A percentile compares a stretch with the other conserved stretches of the same genome.
Evolutionary conservation across 2,329 filamentous ascomycete genomes (phyloP).

Genomic region (Fusarium goolgardi): DNA sequence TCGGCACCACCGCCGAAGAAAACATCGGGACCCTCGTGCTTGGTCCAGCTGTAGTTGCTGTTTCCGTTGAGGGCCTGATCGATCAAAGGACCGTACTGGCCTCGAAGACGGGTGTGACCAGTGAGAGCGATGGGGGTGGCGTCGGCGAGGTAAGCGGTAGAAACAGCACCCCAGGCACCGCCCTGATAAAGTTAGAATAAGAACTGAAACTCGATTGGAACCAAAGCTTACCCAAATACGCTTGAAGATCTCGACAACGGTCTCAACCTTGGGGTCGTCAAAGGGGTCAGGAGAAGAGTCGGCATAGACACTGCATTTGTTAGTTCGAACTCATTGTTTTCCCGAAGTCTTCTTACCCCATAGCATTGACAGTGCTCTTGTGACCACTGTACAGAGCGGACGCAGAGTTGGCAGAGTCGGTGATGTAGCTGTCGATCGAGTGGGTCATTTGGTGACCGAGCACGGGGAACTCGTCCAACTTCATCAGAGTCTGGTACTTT

Average conservation of each 20-base stretch:
- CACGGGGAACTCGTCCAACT: slow-evolving; percentile 86
- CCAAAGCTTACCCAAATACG: slow-evolving; percentile 69
- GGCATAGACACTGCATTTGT: slow-evolving; percentile 69
- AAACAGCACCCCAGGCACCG: slow-evolving; percentile 73
- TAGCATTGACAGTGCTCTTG: slow-evolving; percentile 84
- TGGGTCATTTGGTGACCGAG: slow-evolving; percentile 91
- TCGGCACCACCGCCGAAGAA: slow-evolving; percentile 86
- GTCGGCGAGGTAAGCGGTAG: slow-evolving; percentile 84
- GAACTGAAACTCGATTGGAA: not conserved
- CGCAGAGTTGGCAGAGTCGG: slow-evolving; percentile 86
- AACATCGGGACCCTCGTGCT: slow-evolving; percentile 79
- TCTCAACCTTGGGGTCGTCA: slow-evolving; percentile 89
- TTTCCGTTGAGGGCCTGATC: slow-evolving; percentile 81
- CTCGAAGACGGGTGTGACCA: slow-evolving; percentile 77
- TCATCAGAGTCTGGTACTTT: slow-evolving; percentile 80
- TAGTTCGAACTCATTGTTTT: not conserved
- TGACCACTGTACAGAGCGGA: slow-evolving; percentile 85
- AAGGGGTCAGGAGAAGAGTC: slow-evolving; percentile 79
- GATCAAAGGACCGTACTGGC: slow-evolving; percentile 76
- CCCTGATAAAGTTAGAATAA: slow-evolving; percentile 50
- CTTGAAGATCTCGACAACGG: slow-evolving; percentile 80
- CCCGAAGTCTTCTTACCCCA: slow-evolving; percentile 62
- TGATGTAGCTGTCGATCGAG: slow-evolving; percentile 86
- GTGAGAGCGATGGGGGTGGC: slow-evolving; percentile 82
- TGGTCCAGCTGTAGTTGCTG: slow-evolving; percentile 84